These are phyloP conservation scores for Protostelium mycophagum DNA, from an alignment of 78 protist genomes.

Conservation along the genomic window DNA sequence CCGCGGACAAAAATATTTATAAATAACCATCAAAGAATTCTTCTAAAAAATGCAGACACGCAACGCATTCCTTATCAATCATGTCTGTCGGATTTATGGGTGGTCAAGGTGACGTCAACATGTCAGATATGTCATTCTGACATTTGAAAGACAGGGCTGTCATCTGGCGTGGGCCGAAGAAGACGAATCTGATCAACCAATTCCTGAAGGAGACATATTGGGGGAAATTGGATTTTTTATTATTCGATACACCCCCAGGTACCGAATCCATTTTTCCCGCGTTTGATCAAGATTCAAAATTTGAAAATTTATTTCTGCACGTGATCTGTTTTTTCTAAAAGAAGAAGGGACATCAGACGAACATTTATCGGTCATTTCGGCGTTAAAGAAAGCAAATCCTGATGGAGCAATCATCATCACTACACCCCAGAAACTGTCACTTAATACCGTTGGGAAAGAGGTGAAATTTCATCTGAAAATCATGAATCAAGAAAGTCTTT, in stretches of 20 bases:
- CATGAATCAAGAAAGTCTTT: no score
- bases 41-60: slow-evolving; percentile 21
- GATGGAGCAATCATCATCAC: slow-evolving; percentile 59
- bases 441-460: slow-evolving; percentile 39
- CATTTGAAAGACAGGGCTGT: slow-evolving; percentile 14
- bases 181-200: slow-evolving; percentile 35
- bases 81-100: slow-evolving; percentile 46
- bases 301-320: no score
- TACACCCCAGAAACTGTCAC: slow-evolving; percentile 34
- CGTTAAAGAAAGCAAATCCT: slow-evolving; percentile 10
- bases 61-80: slow-evolving; percentile 9
- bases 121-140: not conserved
- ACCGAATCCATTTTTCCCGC: not conserved
- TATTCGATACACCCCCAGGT: slow-evolving; percentile 68
- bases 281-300: no score
- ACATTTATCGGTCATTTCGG: slow-evolving; percentile 32
- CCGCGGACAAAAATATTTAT: no score
- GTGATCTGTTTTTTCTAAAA: no score
- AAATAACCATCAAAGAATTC: no score
- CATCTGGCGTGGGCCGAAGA: slow-evolving; percentile 65
- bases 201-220: slow-evolving; percentile 53
- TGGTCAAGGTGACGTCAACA: not conserved
- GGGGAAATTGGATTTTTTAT: slow-evolving; percentile 45
- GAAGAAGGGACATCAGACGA: slow-evolving; percentile 37
- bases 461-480: not conserved